Evolutionary conservation across 768 basidiomycete genomes (phyloP), one percentile per base, ranked within the genome.

Genomic region (Boletus fagicola): DNA sequence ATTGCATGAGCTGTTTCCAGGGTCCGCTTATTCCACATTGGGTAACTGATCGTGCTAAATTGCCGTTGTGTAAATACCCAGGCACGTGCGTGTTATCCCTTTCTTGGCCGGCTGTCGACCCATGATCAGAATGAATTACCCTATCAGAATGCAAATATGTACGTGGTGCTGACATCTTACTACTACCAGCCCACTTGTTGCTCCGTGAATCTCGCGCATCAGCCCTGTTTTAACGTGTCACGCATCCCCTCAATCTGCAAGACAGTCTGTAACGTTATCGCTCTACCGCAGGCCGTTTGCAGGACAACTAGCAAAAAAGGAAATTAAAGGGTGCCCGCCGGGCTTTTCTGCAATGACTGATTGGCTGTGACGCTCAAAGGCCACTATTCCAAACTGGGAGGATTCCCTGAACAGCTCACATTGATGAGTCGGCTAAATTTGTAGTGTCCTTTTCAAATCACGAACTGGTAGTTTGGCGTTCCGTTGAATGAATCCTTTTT

Each of bases 1-100:
- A 64, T 69, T 58, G 57, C 49, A 55, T 57, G 52, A 43, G 54
- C 57, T 67, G 70, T 69, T 52, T 71, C 70, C 62, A 73, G 70
- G 72, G 70, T 71, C 68, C 69, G 60, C 61, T 62, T 61, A 60
- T 68, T 54, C 67, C 45, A 45, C 44, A 66, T 73, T 58, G 13
- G 54, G 71, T 40, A 36, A 47, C 15, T n/a, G 61, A 64, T 68
- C 66, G 44, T 50, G 53, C 61, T 61, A 64, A 68, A 67, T 67
- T 64, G 57, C 65, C 65, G 67, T 68, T 33, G 16, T 7, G 47
- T 42, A 58, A 50, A 61, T 52, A 43, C 54, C 22, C 52, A 69
- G 67, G 65, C 54, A 69, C 68, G 43, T 44, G 47, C 46, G 47
- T 52, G 56, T 61, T 59, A 53, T 64, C 47, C 67, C 69, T 59